These are phyloP conservation scores for Zymoseptoria brevis DNA, from an alignment of 2,329 filamentous ascomycete species.

Conservation along the genomic window DNA sequence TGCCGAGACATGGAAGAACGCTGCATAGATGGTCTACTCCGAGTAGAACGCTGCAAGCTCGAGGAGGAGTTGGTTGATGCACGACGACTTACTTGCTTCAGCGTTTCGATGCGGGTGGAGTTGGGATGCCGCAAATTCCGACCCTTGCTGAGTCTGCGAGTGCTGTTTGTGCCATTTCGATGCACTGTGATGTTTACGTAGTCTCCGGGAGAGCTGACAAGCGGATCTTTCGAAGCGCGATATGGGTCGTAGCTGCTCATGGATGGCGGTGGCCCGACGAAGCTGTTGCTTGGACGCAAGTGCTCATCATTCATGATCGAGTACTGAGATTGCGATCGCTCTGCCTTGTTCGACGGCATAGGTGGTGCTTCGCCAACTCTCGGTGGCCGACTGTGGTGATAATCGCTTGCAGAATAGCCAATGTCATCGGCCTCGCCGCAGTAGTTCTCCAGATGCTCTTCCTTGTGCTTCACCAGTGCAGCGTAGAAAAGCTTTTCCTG, in stretches of 20 bases:
- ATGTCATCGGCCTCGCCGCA: slow-evolving; percentile 56
- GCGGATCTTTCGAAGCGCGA: slow-evolving; percentile 55
- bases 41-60: slow-evolving; percentile 24
- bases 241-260: slow-evolving; percentile 76
- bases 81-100: slow-evolving; percentile 25
- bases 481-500: slow-evolving; percentile 93
- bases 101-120: slow-evolving; percentile 35
- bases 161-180: slow-evolving; percentile 37
- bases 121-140: slow-evolving; percentile 35
- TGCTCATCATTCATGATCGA: slow-evolving; percentile 50
- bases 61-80: slow-evolving; percentile 28
- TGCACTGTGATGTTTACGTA: slow-evolving; percentile 64
- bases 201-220: slow-evolving; percentile 44
- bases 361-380: slow-evolving; percentile 28
- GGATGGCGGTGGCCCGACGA: slow-evolving; percentile 44
- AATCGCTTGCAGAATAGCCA: slow-evolving; percentile 81
- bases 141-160: slow-evolving; percentile 27
- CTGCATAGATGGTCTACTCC: slow-evolving; percentile 28
- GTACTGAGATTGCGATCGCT: slow-evolving; percentile 46
- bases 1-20: slow-evolving; percentile 31
- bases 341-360: slow-evolving; percentile 30
- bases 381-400: slow-evolving; percentile 61
- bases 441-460: slow-evolving; percentile 82
- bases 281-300: slow-evolving; percentile 40
- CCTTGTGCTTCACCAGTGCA: slow-evolving; percentile 70